Evolutionary conservation across 176 grass and related monocot species (phyloP).

Genomic region (Oryza brachyantha): DNA sequence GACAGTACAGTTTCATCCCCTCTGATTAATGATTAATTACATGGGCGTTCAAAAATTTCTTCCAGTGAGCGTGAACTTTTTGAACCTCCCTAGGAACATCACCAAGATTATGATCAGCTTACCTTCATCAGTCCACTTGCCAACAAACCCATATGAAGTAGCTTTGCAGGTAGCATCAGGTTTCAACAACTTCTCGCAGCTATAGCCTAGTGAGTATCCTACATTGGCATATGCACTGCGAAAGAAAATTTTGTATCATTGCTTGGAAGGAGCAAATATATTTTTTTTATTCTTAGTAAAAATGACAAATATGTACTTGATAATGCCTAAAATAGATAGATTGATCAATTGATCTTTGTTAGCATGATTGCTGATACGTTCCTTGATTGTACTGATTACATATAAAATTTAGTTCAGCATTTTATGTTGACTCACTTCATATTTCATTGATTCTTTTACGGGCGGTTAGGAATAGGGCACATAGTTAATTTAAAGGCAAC

Average conservation of each 20-base stretch:
- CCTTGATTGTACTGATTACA: too few relatives aligned
- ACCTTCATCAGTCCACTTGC: constrained; percentile 54
- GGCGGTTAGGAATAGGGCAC: too few relatives aligned
- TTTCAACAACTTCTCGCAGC: constrained; percentile 41
- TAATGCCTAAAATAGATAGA: too few relatives aligned
- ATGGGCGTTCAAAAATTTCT: neutral
- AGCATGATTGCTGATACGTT: too few relatives aligned
- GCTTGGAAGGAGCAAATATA: neutral
- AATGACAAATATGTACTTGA: too few relatives aligned
- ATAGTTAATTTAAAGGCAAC: neutral
- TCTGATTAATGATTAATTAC: neutral
- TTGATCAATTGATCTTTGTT: too few relatives aligned
- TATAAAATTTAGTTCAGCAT: too few relatives aligned
- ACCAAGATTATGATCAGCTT: constrained; percentile 49
- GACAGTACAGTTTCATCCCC: neutral
- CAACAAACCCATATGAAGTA: constrained; percentile 35
- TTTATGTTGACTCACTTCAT: neutral
- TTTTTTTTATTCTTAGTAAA: neutral
- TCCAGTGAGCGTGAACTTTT: constrained; percentile 30
- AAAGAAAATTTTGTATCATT: neutral
- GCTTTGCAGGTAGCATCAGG: constrained; percentile 25
- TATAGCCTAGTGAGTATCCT: constrained; percentile 53
- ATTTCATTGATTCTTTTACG: neutral
- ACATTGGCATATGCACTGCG: constrained; percentile 55
- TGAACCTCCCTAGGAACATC: constrained; percentile 58